Evolutionary conservation across 2,329 filamentous ascomycete species (phyloP).

Genomic region (Arthroderma sp.): DNA sequence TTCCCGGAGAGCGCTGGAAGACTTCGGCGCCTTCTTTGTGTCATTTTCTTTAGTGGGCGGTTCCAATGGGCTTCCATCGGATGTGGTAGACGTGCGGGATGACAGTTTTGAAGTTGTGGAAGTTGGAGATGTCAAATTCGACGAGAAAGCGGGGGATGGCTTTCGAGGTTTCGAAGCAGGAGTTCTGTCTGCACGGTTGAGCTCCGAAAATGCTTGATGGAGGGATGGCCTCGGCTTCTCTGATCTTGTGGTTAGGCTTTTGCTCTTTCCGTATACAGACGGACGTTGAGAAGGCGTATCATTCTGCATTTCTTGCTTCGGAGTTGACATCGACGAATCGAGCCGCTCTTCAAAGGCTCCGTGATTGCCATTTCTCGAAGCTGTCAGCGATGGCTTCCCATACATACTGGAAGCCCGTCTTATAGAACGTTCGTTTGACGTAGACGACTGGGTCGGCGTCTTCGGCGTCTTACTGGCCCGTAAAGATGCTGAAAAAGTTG

Average conservation of each 20-base stretch:
- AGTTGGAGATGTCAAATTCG: conserved; percentile 19
- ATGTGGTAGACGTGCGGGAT: conserved; percentile 18
- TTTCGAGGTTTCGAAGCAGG: conserved; percentile 27
- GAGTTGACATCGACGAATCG: too few species aligned
- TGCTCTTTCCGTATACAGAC: conserved; percentile 27
- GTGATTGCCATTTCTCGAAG: too few species aligned
- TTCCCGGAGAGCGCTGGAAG: conserved; percentile 69
- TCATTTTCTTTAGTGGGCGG: conserved; percentile 19
- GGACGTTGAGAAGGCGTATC: too few species aligned
- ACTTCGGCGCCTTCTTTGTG: conserved; percentile 44
- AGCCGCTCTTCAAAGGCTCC: too few species aligned
- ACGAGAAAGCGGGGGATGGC: conserved; percentile 19
- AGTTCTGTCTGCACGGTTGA: conserved; percentile 19
- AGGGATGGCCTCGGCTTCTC: conserved; percentile 36
- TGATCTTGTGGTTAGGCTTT: conserved; percentile 29
- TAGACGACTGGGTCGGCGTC: background rate
- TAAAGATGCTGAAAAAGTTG: too few species aligned
- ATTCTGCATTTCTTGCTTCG: conserved; percentile 2
- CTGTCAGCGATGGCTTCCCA: too few species aligned
- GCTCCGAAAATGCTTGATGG: conserved; percentile 34
- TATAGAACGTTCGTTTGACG: background rate
- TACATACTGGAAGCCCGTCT: background rate
- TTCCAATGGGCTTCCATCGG: conserved; percentile 19
- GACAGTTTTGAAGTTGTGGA: conserved; percentile 20
- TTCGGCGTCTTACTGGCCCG: background rate